Evolutionary conservation across 345 rosid genomes (phyloP), one percentile per base, ranked within the genome.

Genomic region (Aethionema arabicum): DNA sequence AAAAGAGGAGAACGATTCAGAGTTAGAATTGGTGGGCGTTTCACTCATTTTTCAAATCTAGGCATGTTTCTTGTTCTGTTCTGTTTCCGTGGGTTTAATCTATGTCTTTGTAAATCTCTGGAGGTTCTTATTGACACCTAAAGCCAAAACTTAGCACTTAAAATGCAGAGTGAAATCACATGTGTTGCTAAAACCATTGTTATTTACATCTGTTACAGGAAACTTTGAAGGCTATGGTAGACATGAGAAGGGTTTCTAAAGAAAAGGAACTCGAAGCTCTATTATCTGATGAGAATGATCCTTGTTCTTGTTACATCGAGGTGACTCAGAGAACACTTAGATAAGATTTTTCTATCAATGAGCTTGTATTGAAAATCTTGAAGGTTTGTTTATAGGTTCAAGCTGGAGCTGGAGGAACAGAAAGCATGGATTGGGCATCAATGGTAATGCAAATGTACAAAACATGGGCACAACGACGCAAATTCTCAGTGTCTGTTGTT

Each of bases 321-420:
- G 91, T 93, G 61, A 65, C 32, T 56, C 2, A 6, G 13, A 42
- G 45, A 35, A 32, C 12, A 51, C n/a, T 38, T 61, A 46, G 35
- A 9, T 66, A n/a, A 35, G 48, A 33, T 33, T 57, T 52, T 65
- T 67, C 11, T 10, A 14, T 57, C 42, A 51, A 5, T 52, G 56
- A 52, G 11, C 42, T 42, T 15, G 3, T 63, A 27, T 57, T 44
- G 4, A 45, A 59, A 59, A 30, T 45, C n/a, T 30, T 7, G 14
- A 32, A 41, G 4, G 10, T 37, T 12, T 46, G 4, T 29, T 48
- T 14, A 65, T 66, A 90, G 99, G 97, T 93, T 41, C 99, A 93
- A 79, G 96, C 95, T 41, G 97, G 99, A 69, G 97, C 95, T 15
- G 99, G 99, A 32, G 97, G 99, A 67, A 93, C 99, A 11, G 99